A percentile compares a stretch with the other conserved stretches of the same genome.
Conservation (phyloP, 2,329 filamentous ascomycete genomes). For the Arachnomyces sp. region DNA sequence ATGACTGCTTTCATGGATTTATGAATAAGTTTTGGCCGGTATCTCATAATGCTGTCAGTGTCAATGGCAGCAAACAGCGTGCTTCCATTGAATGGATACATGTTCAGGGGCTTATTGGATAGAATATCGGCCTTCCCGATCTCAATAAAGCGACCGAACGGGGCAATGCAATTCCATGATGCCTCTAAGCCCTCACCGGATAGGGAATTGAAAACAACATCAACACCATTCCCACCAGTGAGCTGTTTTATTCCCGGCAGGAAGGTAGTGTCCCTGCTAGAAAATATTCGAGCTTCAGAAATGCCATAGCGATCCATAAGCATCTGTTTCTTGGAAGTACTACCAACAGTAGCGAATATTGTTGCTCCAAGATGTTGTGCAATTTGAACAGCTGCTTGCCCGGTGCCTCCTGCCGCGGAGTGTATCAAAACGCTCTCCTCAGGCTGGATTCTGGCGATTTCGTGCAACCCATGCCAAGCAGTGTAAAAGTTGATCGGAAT, state of each 20-base stretch:
- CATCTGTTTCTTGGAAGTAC: conserved; percentile 10
- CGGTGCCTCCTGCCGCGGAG: conserved; percentile 14
- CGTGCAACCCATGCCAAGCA: conserved; percentile 13
- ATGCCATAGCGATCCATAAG: conserved; percentile 11
- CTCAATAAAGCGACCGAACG: conserved; percentile 13
- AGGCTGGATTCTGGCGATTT: conserved; percentile 6
- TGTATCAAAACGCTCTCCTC: conserved; percentile 17
- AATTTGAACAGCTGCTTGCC: conserved; percentile 16
- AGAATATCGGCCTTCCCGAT: conserved; percentile 28
- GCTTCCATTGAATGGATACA: conserved; percentile 34
- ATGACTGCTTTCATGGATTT: conserved; percentile 2
- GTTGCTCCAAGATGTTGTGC: conserved; percentile 14
- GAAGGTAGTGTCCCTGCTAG: conserved; percentile 8
- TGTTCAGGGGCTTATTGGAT: conserved; percentile 28
- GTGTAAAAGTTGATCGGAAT: conserved; percentile 8
- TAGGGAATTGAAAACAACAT: conserved; percentile 14
- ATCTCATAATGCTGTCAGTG: conserved; percentile 4
- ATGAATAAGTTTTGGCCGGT: conserved; percentile 4
- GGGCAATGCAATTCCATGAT: conserved; percentile 11
- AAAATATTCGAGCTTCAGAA: conserved; percentile 11
- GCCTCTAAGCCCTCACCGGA: conserved; percentile 8
- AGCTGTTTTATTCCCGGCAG: conserved; percentile 8
- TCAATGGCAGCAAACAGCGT: conserved; percentile 24
- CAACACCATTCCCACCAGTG: conserved; percentile 11
- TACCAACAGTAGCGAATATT: conserved; percentile 16